phyloP scores from a whole-genome alignment of 345 rosid genomes.

The Rhodomyrtus tomentosa region DNA sequence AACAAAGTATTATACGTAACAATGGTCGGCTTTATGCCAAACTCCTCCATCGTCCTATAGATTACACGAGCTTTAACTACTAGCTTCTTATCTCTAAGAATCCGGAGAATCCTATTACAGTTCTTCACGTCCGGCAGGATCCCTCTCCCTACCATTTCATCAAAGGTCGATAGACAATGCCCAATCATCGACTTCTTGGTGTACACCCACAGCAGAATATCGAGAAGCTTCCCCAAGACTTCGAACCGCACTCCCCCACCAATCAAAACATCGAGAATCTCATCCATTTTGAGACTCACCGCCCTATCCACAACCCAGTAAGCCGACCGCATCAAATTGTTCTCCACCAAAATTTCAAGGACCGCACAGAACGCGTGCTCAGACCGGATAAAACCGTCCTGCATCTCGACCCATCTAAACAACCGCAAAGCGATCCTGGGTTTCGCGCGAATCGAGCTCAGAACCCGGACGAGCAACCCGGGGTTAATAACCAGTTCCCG shows the following conservation, averaged over 20 bases:
- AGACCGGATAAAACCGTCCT: constrained; percentile 30
- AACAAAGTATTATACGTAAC: constrained; percentile 51
- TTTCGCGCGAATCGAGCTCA: constrained; percentile 27
- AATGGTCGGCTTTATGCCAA: constrained; percentile 39
- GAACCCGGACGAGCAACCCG: constrained; percentile 36
- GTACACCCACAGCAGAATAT: constrained; percentile 49
- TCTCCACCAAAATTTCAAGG: constrained; percentile 50
- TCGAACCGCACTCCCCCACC: constrained; percentile 10
- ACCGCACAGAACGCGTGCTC: constrained; percentile 24
- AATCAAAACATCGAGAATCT: constrained; percentile 43
- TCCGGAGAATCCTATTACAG: constrained; percentile 51
- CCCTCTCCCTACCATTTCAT: constrained; percentile 43
- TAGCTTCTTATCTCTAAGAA: constrained; percentile 37
- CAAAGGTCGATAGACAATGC: constrained; percentile 33
- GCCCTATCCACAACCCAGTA: constrained; percentile 41
- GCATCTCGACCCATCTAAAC: constrained; percentile 48
- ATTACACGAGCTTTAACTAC: constrained; percentile 21
- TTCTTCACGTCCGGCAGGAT: constrained; percentile 49
- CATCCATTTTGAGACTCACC: constrained; percentile 28
- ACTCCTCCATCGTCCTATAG: constrained; percentile 33
- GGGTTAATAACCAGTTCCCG: constrained; percentile 30
- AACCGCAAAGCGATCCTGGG: constrained; percentile 45
- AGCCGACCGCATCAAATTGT: constrained; percentile 32
- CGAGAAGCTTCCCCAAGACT: constrained; percentile 29
- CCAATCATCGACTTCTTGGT: constrained; percentile 39